Percentiles rank a stretch among this genome's conserved stretches.
Conservation (phyloP, 331 rosid genomes). For the Spiraea crenata region DNA sequence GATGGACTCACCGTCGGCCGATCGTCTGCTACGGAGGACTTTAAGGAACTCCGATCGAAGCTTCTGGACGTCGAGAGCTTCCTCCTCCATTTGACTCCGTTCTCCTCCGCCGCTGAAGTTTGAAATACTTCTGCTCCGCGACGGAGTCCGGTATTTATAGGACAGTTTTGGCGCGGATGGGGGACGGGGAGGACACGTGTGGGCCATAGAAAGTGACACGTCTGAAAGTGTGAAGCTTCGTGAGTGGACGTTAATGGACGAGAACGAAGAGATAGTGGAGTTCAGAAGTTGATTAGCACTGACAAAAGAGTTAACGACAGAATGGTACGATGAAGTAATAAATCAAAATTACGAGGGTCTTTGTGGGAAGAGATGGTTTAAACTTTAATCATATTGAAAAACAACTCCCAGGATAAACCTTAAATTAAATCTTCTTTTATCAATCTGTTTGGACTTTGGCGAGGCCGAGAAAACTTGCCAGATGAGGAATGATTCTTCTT, state of each 20-base stretch:
- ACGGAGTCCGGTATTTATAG: constrained; percentile 13
- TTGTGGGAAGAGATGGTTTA: background rate
- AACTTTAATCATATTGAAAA: background rate
- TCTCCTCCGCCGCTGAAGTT: background rate
- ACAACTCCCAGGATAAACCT: too few species aligned
- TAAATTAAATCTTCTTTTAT: background rate
- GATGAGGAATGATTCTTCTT: background rate
- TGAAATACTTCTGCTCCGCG: constrained; percentile 3
- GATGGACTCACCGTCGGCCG: constrained; percentile 38
- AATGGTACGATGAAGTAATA: background rate
- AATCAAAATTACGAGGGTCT: background rate
- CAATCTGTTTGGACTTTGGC: background rate
- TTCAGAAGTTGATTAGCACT: background rate
- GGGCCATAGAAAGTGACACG: constrained; percentile 21
- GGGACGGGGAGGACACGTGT: constrained; percentile 28
- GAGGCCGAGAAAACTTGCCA: background rate
- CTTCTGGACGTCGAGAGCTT: constrained; percentile 31
- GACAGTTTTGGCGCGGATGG: constrained; percentile 9
- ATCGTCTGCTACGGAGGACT: constrained; percentile 50
- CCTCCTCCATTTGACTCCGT: constrained; percentile 15
- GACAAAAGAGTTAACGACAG: background rate
- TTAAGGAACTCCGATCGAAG: constrained; percentile 55
- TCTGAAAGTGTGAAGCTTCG: constrained; percentile 15
- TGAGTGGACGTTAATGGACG: background rate
- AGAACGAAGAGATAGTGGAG: background rate